Evolutionary conservation across 2,329 filamentous ascomycete genomes (phyloP), one percentile per base, ranked within the genome.

Genomic region (Pseudomassariella vexata): DNA sequence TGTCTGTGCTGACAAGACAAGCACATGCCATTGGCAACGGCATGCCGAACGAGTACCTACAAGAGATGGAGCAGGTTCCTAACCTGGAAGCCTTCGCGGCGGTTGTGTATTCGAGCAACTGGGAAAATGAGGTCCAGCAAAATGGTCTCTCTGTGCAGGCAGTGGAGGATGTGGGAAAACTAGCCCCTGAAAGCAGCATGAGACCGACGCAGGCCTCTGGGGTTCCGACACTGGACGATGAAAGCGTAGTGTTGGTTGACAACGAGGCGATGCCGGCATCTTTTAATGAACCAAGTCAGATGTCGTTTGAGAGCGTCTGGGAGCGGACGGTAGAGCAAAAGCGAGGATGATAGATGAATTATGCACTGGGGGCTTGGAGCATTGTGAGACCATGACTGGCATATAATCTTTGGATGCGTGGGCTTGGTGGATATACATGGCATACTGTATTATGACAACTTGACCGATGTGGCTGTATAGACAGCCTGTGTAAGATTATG

Each of bases 1-100:
- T 98, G 21, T 94, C 90, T 3, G 82, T 94, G 5, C 75, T 96
- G 48, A 92, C 88, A 23, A 78, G 87, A 45, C 89, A 98, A 63
- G 90, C 90, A 5, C 89, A 95, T 57, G 73, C 70, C 33, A 94
- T 98, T 45, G 90, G 89, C 32, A 81, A 82, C 49, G 85, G 85
- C 46, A 73, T 76, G 60, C 78, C 72, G 36, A 86, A 75, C 57
- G 80, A 73, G 62, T 84, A 84, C 52, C 66, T 84, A 19, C 72
- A 79, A 47, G 76, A 79, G 23, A 86, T 94, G 70, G 86, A 94
- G 59, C 60, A 70, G 32, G 82, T 89, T 23, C 68, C 73, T 18
- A 84, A 89, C 39, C 67, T 94, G 8, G 83, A 89, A 54, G 85
- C 82, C 0, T 94, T 94, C 54, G 83, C 86, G 2, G 86, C 87